Percentiles rank a stretch among this genome's conserved stretches.
phyloP scores from a whole-genome alignment of 2,329 filamentous ascomycete genomes.

The Aureobasidium lini region DNA sequence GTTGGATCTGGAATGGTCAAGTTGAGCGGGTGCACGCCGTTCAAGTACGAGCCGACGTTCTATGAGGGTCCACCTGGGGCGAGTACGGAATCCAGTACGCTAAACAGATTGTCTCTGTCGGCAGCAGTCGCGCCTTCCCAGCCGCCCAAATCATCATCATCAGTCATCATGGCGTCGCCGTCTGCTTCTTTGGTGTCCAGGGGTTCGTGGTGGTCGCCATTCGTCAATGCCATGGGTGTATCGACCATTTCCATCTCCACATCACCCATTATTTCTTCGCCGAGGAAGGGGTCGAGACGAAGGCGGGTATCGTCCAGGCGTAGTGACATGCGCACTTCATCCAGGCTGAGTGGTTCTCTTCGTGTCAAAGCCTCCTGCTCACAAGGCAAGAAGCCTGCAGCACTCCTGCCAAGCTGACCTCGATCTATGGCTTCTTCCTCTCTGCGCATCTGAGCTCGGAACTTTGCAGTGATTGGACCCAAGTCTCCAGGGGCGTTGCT shows the following conservation, averaged over 20 bases:
- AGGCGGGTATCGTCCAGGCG: conserved; percentile 69
- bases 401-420: conserved; percentile 68
- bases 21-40: background rate
- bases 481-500: conserved; percentile 43
- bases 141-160: conserved; percentile 28
- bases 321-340: conserved; percentile 69
- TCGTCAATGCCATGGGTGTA: conserved; percentile 2
- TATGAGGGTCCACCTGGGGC: conserved; percentile 13
- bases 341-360: conserved; percentile 64
- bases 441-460: conserved; percentile 62
- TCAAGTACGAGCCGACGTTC: background rate
- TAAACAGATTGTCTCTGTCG: conserved; percentile 25
- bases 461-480: conserved; percentile 68
- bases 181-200: conserved; percentile 20
- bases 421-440: conserved; percentile 67
- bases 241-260: conserved; percentile 53
- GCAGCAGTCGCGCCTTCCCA: conserved; percentile 31
- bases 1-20: background rate
- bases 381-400: conserved; percentile 69
- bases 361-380: conserved; percentile 71
- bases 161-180: conserved; percentile 30
- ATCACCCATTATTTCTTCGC: conserved; percentile 62
- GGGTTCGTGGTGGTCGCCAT: conserved; percentile 14
- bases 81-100: conserved; percentile 33
- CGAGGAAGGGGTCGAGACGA: conserved; percentile 68